Conservation (phyloP, 352 stramenopile genomes). For the Blastocystis sp. region DNA sequence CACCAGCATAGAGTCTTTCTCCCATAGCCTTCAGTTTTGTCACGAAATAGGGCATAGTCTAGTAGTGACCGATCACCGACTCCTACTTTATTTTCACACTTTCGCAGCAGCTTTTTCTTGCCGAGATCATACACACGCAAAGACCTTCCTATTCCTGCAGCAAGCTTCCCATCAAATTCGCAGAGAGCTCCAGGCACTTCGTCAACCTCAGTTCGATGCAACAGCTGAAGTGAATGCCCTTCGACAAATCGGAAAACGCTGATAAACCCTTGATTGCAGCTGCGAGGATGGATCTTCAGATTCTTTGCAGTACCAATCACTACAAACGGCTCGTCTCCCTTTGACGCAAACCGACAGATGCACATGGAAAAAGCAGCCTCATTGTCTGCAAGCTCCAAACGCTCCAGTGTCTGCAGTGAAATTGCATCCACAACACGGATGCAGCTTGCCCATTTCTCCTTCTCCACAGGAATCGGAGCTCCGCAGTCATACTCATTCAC, state of each 20-base stretch:
- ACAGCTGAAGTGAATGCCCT: slow-evolving; percentile 78
- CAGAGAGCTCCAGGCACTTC: slow-evolving; percentile 89
- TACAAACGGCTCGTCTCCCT: slow-evolving; percentile 90
- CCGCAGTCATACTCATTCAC: slow-evolving; percentile 69
- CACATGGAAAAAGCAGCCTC: slow-evolving; percentile 81
- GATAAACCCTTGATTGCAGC: slow-evolving; percentile 69
- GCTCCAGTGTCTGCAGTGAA: slow-evolving; percentile 76
- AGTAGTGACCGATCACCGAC: slow-evolving; percentile 20
- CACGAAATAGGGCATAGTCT: slow-evolving; percentile 74
- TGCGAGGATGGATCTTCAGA: slow-evolving; percentile 84
- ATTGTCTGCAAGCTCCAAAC: slow-evolving; percentile 85
- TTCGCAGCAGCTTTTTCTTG: slow-evolving; percentile 96
- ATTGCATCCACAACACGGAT: slow-evolving; percentile 92
- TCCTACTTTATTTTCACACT: slow-evolving; percentile 86
- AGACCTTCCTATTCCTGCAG: slow-evolving; percentile 88
- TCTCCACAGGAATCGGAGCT: slow-evolving; percentile 66
- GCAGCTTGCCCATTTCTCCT: slow-evolving; percentile 89
- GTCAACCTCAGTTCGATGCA: slow-evolving; percentile 91
- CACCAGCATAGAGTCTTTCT: slow-evolving; percentile 88
- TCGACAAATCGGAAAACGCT: slow-evolving; percentile 87
- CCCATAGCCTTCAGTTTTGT: slow-evolving; percentile 85
- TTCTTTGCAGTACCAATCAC: slow-evolving; percentile 89
- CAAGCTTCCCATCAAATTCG: slow-evolving; percentile 90
- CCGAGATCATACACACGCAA: slow-evolving; percentile 92
- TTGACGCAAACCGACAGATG: slow-evolving; percentile 86